Evolutionary conservation across 495 filamentous ascomycete species (phyloP), one percentile per base, ranked within the genome.

Genomic region (Hypoxylon trugodes): DNA sequence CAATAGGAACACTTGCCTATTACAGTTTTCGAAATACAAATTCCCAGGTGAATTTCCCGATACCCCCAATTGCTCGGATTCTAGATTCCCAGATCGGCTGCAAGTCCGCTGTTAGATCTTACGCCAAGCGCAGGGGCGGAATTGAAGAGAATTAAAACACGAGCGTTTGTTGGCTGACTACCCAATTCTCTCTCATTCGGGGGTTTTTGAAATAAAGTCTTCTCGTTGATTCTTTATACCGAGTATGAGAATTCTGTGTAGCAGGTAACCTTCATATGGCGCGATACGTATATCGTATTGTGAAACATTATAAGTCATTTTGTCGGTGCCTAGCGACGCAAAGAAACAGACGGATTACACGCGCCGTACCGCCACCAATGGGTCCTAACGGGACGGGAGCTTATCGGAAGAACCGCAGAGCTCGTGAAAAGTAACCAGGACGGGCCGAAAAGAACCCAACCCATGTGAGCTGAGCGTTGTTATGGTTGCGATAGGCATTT

Each of bases 401-500:
- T 52, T n/a, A n/a, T n/a, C 18, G 18, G 33, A 21, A 40, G 16
- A 10, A 37, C 10, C 18, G n/a, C 16, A 33, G 38, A 38, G 26
- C 30, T 46, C 22, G 42, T 24, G 28, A 10, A 30, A 30, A 30
- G 58, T 59, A 33, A 26, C 12, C 28, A 42, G 33, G 35, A 59
- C 43, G 55, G 62, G 26, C 55, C 49, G 51, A 56, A 54, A 65
- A 22, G 26, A 4, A 48, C 36, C 26, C 25, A 4, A 48, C 36
- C 26, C 51, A 33, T 36, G 50, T 40, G 36, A 46, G 37, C 42
- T 38, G 28, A 55, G 37, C 9, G 24, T 22, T 33, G 25, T 6
- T 15, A 30, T 6, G 13, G 9, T 54, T 26, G 35, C 40, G 32
- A 53, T 33, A 6, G 21, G 26, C 18, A 12, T 48, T 18, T 51